These are phyloP conservation scores for Cladosporium sp. DNA, from an alignment of 2,329 filamentous ascomycete genomes.

Conservation along the genomic window DNA sequence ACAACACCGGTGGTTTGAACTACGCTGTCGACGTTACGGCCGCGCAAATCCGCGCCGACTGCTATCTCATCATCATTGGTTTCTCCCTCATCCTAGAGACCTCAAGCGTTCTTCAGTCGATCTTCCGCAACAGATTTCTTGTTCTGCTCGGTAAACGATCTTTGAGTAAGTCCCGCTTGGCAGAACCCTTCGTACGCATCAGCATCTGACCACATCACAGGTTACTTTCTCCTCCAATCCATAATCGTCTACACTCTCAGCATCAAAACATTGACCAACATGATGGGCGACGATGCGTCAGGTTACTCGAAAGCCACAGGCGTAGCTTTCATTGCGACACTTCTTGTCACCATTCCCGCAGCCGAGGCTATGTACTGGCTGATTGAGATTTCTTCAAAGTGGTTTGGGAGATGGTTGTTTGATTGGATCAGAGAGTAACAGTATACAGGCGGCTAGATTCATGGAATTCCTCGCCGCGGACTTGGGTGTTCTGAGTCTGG, in stretches of 20 bases:
- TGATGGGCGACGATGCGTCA: conserved; percentile 2
- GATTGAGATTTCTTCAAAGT: conserved; percentile 15
- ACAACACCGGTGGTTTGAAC: conserved; percentile 34
- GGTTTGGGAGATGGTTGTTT: conserved; percentile 16
- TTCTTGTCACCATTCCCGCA: conserved; percentile 16
- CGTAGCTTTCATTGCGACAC: conserved; percentile 16
- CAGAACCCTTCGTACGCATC: neutral
- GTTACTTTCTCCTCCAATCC: conserved; percentile 38
- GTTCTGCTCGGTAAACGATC: conserved; percentile 37
- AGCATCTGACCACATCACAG: conserved; percentile 19
- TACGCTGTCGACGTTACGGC: conserved; percentile 28
- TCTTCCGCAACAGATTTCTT: conserved; percentile 32
- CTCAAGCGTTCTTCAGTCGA: conserved; percentile 29
- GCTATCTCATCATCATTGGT: conserved; percentile 40
- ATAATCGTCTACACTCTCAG: conserved; percentile 38
- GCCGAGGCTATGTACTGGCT: conserved; percentile 20
- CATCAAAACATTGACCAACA: conserved; percentile 39
- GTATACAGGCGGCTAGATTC: too few relatives aligned
- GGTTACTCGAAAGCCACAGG: conserved; percentile 13
- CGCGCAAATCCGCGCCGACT: conserved; percentile 37
- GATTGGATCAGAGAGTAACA: conserved; percentile 18
- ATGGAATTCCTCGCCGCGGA: too few relatives aligned
- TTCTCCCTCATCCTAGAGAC: conserved; percentile 38
- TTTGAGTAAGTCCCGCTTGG: conserved; percentile 34
- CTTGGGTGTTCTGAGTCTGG: too few relatives aligned